phyloP scores from a whole-genome alignment of 2,329 filamentous ascomycete genomes.

The Colletotrichum sp. region DNA sequence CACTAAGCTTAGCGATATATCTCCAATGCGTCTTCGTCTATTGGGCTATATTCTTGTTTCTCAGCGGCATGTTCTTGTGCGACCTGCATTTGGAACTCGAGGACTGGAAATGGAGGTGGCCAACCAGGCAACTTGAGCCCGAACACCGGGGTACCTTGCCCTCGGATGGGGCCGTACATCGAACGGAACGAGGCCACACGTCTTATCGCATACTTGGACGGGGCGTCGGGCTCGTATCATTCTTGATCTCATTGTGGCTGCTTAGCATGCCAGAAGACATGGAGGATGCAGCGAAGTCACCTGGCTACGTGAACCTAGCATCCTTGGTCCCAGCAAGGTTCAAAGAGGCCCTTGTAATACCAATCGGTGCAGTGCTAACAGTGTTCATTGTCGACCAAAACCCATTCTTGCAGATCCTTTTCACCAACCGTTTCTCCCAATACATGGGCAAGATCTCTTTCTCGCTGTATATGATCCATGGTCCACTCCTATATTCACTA shows the following conservation, averaged over 20 bases:
- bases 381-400: not conserved
- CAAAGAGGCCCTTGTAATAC: not conserved
- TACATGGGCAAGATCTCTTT: conserved; percentile 44
- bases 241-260: not conserved
- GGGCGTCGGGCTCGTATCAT: not conserved
- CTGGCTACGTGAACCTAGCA: not conserved
- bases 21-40: not conserved
- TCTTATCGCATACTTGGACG: not conserved
- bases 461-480: conserved; percentile 43
- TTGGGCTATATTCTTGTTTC: not conserved
- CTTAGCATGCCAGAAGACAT: conserved; percentile 2
- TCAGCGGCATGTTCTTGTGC: conserved; percentile 7
- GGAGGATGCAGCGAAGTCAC: not conserved
- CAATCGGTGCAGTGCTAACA: not conserved
- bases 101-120: not conserved
- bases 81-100: not conserved
- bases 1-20: not conserved
- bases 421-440: conserved; percentile 36
- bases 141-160: not conserved
- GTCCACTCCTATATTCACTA: conserved; percentile 10
- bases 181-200: not conserved
- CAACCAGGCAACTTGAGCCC: not conserved
- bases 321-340: not conserved
- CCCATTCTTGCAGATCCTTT: conserved; percentile 12
- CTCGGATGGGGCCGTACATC: not conserved